Conservation (phyloP, 495 filamentous ascomycete species). For the Penicillium macrosclerotiorum region DNA sequence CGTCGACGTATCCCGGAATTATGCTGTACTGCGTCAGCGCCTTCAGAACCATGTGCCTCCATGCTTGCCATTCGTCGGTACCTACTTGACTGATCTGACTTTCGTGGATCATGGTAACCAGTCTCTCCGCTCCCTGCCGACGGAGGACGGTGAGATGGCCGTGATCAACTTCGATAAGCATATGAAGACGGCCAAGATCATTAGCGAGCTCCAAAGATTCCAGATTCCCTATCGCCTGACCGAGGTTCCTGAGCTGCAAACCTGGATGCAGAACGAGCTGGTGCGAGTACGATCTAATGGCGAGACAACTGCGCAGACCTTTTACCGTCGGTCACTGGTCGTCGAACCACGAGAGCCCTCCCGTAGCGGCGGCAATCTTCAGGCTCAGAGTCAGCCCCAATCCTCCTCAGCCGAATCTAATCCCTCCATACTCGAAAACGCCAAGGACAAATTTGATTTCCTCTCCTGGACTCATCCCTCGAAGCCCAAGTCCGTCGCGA, state of each 20-base stretch:
- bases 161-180: constrained; percentile 99
- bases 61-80: constrained; percentile 95
- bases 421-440: constrained; percentile 51
- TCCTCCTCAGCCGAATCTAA: constrained; percentile 35
- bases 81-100: constrained; percentile 81
- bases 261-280: constrained; percentile 88
- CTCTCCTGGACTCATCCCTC: constrained; percentile 53
- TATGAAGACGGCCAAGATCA: constrained; percentile 88
- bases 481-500: constrained; percentile 46
- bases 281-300: constrained; percentile 76
- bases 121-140: constrained; percentile 49
- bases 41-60: constrained; percentile 87
- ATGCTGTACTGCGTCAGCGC: constrained; percentile 82
- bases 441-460: constrained; percentile 57
- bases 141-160: constrained; percentile 57
- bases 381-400: constrained; percentile 1
- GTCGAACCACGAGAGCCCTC: constrained; percentile 75
- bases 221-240: constrained; percentile 89
- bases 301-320: constrained; percentile 72
- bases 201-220: constrained; percentile 94
- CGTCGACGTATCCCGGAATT: constrained; percentile 87
- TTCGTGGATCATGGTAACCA: constrained; percentile 90
- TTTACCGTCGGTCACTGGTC: constrained; percentile 81
- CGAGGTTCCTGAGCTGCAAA: constrained; percentile 85
- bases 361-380: constrained; percentile 15